A percentile compares a stretch with the other conserved stretches of the same genome.
phyloP scores from a whole-genome alignment of 2,329 filamentous ascomycete genomes.

The Fonsecaea pugnacius region DNA sequence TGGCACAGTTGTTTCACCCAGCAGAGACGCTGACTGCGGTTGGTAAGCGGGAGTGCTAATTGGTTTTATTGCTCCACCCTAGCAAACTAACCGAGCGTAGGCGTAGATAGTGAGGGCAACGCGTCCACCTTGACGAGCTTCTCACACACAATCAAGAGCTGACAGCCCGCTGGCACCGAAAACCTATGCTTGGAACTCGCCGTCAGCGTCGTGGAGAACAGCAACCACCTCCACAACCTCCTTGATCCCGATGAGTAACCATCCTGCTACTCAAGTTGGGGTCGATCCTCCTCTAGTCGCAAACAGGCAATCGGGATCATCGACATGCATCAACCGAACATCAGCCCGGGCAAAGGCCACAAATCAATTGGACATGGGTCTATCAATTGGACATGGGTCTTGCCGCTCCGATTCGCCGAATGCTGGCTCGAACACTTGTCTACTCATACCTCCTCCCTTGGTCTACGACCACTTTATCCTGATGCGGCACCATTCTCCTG shows the following conservation, averaged over 20 bases:
- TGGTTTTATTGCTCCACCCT: too few relatives aligned
- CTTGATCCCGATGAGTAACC: constrained; percentile 14
- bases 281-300: not conserved
- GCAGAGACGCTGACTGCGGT: too few relatives aligned
- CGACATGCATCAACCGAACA: not conserved
- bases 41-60: too few relatives aligned
- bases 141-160: not conserved
- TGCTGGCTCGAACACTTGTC: not conserved
- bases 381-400: not conserved
- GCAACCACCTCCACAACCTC: not conserved
- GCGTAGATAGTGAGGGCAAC: too few relatives aligned
- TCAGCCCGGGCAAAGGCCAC: not conserved
- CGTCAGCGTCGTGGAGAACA: too few relatives aligned
- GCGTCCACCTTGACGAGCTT: too few relatives aligned
- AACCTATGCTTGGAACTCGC: not conserved
- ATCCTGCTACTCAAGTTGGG: not conserved
- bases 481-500: not conserved
- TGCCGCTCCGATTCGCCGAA: not conserved
- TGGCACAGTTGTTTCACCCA: not conserved
- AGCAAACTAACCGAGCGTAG: too few relatives aligned
- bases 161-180: not conserved
- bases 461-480: not conserved
- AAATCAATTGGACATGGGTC: not conserved
- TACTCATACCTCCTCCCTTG: not conserved
- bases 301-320: constrained; percentile 6